Base-by-base conservation (phyloP, 2,329 filamentous ascomycete species). In the Alternaria atra region DNA sequence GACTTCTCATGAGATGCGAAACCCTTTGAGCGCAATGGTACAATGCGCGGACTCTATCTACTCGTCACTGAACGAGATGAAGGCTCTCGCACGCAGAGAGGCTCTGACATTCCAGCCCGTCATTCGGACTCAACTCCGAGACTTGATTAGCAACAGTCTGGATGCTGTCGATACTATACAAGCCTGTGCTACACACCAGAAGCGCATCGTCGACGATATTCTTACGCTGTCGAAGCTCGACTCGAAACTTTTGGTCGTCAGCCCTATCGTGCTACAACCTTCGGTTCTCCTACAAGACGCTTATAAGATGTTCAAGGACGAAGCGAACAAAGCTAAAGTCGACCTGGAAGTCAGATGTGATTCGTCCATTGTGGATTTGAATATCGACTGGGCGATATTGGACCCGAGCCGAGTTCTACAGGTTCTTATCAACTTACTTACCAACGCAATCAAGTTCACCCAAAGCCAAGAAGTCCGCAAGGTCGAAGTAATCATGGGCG, bases 391-490 rank as follows among this genome's bases (percentile, higher is more conserved):
- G 35, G 61, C 68, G 2, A 27, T 64, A 10, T 53, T 72, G 15
- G 65, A 65, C 52, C 66, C 65, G 2, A 57, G 55, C 15, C 58
- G 68, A 6, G 56, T 71, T 10, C 35, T 66, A n/a, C 63, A 73
- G 44, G 60, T 77, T 5, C 60, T 75, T 2, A 71, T 77, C 25
- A 77, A 76, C 37, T 61, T 76, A 6, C 44, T 76, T 4, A 73
- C 73, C 3, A 76, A 76, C 34, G 72, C 74, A 12, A 71, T 76
- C n/a, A 76, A 76, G 29, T 76, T 76, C 23, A 75, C 73, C 3
- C 65, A 66, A 40, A 50, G 25, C 9, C 57, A 52, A 20, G 52
- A 51, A 1, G n/a, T 29, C 13, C 60, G 52, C 46, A 56, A 47
- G 32, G 65, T 43, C 47, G 53, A 40, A 48, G 58, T 57, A 4